These are phyloP conservation scores for Colletotrichum agaves DNA, from an alignment of 2,329 filamentous ascomycete species.

Conservation along the genomic window DNA sequence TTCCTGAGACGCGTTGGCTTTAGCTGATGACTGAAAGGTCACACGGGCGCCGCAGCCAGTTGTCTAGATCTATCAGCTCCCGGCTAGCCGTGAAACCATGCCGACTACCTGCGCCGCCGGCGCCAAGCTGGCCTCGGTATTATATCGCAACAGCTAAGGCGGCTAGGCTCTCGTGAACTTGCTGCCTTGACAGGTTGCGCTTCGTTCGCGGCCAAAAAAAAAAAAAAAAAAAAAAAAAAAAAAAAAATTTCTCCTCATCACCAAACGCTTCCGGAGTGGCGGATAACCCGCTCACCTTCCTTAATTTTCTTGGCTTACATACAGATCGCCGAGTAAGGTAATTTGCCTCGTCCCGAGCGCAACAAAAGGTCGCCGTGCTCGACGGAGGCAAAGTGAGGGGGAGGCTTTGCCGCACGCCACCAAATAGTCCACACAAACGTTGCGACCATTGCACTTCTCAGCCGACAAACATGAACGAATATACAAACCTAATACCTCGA, in stretches of 20 bases:
- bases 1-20: not conserved
- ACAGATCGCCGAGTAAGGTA: not conserved
- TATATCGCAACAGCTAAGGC: not conserved
- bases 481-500: not conserved
- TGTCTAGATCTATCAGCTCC: conserved; percentile 11
- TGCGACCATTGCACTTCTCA: not conserved
- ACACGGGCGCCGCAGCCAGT: conserved; percentile 1
- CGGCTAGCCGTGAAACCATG: conserved; percentile 6
- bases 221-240: not conserved
- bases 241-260: conserved; percentile 1
- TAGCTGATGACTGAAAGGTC: not conserved
- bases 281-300: not conserved
- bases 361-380: conserved; percentile 4
- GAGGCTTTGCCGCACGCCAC: conserved; percentile 18
- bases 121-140: conserved; percentile 7
- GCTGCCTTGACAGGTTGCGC: conserved; percentile 3
- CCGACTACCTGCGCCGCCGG: conserved; percentile 4
- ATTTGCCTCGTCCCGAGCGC: not conserved
- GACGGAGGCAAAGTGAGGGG: conserved; percentile 24
- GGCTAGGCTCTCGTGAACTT: conserved; percentile 4
- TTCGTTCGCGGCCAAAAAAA: conserved; percentile 3
- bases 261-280: conserved; percentile 31
- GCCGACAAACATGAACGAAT: not conserved
- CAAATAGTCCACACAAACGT: conserved; percentile 18
- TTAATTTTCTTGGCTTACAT: conserved; percentile 3